Base-by-base conservation (phyloP, 2,329 filamentous ascomycete genomes). In the Beauveria pseudobassiana region DNA sequence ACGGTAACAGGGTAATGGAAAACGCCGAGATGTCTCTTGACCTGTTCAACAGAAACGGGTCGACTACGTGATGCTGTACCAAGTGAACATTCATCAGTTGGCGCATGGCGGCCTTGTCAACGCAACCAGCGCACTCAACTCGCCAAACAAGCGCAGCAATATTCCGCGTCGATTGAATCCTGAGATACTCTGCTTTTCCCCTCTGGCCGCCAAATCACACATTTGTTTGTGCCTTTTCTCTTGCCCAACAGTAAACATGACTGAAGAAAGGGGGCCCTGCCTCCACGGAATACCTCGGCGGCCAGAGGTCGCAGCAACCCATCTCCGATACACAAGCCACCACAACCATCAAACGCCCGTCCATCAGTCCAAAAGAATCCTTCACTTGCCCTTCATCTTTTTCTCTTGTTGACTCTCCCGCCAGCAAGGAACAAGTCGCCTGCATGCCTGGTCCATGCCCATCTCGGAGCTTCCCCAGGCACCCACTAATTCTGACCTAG, bases 401-500 rank as follows among this genome's bases (percentile, higher is more conserved):
- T n/a, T 34, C 3, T 14, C n/a, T 5, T 12, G 24, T 28, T 7
- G 22, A 24, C 22, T 60, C 26, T 26, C 24, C 40, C 22, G 34
- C 57, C 38, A 49, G n/a, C n/a, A 49, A 14, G 43, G 43, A 14
- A 48, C n/a, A 22, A 38, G 54, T 57, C 45, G 34, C 49, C 48
- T 60, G 57, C 49, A 60, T 40, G 42, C 26, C 24, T 43, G 45
- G 22, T 2, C 30, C 56, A 49, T 50, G 59, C 59, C 59, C 59
- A 43, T 61, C 59, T 61, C 59, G 59, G 43, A 61, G 59, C 59
- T 61, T 46, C 59, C 59, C 59, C 34, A 26, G 48, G 57, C 57
- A 48, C 40, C 57, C 57, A 60, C 57, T 24, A 5, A 24, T 16
- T 59, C 28, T 24, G 1, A 24, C 22, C 22, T 24, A 24, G 22